Evolutionary conservation across 225 moss, liverwort and hornwort species (phyloP).

Genomic region (Polytrichum commune): DNA sequence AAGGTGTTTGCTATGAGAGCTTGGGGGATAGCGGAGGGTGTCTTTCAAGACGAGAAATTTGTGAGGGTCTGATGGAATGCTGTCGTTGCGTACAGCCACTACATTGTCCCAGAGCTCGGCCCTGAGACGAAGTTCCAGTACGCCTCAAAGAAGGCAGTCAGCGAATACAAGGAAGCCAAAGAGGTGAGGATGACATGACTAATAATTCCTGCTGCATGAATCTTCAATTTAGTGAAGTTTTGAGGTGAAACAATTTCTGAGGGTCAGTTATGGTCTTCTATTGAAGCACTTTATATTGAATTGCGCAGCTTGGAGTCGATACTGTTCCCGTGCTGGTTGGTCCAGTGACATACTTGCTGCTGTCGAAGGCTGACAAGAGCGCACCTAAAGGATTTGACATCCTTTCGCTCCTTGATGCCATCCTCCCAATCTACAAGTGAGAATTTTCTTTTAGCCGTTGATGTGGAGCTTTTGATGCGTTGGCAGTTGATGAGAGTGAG

Average conservation of each 20-base stretch:
- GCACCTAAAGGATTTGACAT: slow-evolving; percentile 61
- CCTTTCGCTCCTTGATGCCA: slow-evolving; percentile 47
- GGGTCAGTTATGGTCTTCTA: too few species aligned
- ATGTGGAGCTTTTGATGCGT: too few species aligned
- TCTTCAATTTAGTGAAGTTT: too few species aligned
- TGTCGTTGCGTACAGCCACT: slow-evolving; percentile 36
- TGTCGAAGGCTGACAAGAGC: slow-evolving; percentile 42
- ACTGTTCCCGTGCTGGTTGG: slow-evolving; percentile 65
- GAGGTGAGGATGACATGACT: slow-evolving; percentile 23
- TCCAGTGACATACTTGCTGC: slow-evolving; percentile 54
- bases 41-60: too few species aligned
- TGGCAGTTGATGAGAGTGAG: too few species aligned
- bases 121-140: slow-evolving; percentile 60
- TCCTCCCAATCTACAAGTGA: slow-evolving; percentile 53
- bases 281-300: too few species aligned
- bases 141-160: slow-evolving; percentile 54
- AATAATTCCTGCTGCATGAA: too few species aligned
- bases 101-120: slow-evolving; percentile 65
- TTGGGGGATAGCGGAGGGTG: too few species aligned
- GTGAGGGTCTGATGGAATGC: neutral
- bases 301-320: slow-evolving; percentile 31
- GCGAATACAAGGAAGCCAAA: slow-evolving; percentile 61
- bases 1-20: too few species aligned
- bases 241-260: too few species aligned
- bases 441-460: too few species aligned